These are phyloP conservation scores for Aureobasidium musti DNA, from an alignment of 2,329 filamentous ascomycete species.

Conservation along the genomic window DNA sequence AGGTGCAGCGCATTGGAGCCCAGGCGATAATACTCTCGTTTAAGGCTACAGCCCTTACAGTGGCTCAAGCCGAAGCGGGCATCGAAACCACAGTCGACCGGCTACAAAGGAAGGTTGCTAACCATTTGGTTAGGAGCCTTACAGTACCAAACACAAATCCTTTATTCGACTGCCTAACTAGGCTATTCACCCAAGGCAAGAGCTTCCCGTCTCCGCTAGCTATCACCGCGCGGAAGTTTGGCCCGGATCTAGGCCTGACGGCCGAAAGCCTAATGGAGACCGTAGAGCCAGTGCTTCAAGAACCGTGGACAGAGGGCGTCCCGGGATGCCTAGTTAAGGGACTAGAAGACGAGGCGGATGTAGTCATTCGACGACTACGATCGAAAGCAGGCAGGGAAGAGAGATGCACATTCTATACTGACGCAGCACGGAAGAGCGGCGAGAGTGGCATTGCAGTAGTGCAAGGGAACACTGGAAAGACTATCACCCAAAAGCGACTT, in stretches of 20 bases:
- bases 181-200: background rate
- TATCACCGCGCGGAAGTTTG: background rate
- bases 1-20: conserved; percentile 7
- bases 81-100: background rate
- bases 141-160: background rate
- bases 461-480: background rate
- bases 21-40: conserved; percentile 1
- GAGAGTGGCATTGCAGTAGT: background rate
- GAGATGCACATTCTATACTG: background rate
- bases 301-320: conserved; percentile 5
- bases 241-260: background rate
- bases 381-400: background rate
- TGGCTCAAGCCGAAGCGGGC: background rate
- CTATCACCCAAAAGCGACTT: background rate
- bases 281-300: background rate
- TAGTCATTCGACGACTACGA: background rate
- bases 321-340: background rate
- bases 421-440: background rate
- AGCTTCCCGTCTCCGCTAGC: background rate
- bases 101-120: background rate
- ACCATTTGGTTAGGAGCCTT: background rate
- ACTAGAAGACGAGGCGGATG: background rate
- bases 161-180: background rate
- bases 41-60: background rate
- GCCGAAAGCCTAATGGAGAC: conserved; percentile 13